Conservation (phyloP, 306 rosid species). For the Mimosa bimucronata region DNA sequence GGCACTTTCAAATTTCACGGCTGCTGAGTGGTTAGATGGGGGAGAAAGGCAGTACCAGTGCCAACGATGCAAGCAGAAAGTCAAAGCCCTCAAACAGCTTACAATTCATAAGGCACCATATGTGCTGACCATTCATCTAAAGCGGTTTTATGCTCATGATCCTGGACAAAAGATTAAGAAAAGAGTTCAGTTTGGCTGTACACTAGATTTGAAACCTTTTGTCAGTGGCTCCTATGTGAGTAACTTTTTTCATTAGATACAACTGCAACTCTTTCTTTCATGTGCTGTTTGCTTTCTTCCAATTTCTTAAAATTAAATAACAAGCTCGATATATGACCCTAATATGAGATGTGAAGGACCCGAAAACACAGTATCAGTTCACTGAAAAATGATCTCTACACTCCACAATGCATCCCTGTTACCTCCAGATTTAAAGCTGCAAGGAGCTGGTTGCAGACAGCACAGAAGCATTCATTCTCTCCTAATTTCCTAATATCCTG, state of each 20-base stretch:
- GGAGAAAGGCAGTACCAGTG: conserved; percentile 92
- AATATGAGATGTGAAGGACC: not conserved
- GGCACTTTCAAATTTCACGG: conserved; percentile 84
- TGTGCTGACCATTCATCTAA: conserved; percentile 84
- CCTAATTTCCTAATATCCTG: not conserved
- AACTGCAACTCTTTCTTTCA: not conserved
- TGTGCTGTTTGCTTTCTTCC: not conserved
- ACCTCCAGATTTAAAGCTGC: not conserved
- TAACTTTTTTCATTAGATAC: conserved; percentile 6
- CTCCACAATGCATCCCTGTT: not conserved
- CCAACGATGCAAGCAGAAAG: conserved; percentile 93
- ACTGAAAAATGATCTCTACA: not conserved
- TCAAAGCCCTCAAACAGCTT: conserved; percentile 83
- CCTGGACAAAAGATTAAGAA: conserved; percentile 82
- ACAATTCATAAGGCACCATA: conserved; percentile 91
- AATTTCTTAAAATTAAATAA: not conserved
- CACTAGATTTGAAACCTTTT: conserved; percentile 79
- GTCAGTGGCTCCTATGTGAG: conserved; percentile 87
- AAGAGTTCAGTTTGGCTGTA: conserved; percentile 71
- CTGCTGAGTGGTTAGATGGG: conserved; percentile 88
- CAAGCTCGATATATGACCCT: not conserved
- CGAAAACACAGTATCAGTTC: not conserved
- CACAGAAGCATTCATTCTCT: not conserved
- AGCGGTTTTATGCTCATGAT: conserved; percentile 80
- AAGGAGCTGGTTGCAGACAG: not conserved